phyloP scores from a whole-genome alignment of 805 yeast species.

The Sporopachydermia lactativora region DNA sequence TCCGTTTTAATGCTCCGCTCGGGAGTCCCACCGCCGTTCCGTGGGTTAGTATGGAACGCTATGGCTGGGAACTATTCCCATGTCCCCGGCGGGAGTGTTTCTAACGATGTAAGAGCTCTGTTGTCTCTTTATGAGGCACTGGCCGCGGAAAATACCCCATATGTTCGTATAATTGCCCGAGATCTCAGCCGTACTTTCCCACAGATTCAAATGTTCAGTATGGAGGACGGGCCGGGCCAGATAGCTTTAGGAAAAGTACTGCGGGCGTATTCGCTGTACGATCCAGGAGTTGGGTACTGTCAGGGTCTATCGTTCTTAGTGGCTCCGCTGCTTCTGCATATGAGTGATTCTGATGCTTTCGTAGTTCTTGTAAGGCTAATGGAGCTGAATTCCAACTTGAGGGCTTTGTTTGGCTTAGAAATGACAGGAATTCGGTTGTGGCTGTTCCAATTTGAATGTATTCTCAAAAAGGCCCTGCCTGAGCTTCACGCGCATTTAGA shows the following conservation, averaged over 20 bases:
- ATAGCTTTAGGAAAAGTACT: slow-evolving; percentile 35
- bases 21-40: slow-evolving; percentile 21
- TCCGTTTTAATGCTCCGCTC: slow-evolving; percentile 16
- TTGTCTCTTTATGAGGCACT: slow-evolving; percentile 23
- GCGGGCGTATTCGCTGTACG: slow-evolving; percentile 50
- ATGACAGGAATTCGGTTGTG: slow-evolving; percentile 39
- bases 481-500: slow-evolving; percentile 30
- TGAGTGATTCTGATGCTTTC: slow-evolving; percentile 29
- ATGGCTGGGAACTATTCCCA: slow-evolving; percentile 15
- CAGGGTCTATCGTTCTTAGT: slow-evolving; percentile 53
- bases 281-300: slow-evolving; percentile 53
- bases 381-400: slow-evolving; percentile 40
- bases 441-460: slow-evolving; percentile 33
- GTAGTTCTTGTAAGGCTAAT: slow-evolving; percentile 38
- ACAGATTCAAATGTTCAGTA: slow-evolving; percentile 31
- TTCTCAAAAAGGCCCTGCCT: slow-evolving; percentile 27
- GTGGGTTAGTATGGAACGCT: slow-evolving; percentile 22
- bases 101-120: slow-evolving; percentile 14
- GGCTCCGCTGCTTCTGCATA: slow-evolving; percentile 38
- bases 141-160: slow-evolving; percentile 28
- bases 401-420: slow-evolving; percentile 38
- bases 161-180: slow-evolving; percentile 32
- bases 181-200: slow-evolving; percentile 53
- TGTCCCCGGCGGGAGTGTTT: background rate
- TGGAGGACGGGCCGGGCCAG: slow-evolving; percentile 27